Evolutionary conservation across 768 basidiomycete genomes (phyloP), one percentile per base, ranked within the genome.

Genomic region (Psilocybe cyanescens): DNA sequence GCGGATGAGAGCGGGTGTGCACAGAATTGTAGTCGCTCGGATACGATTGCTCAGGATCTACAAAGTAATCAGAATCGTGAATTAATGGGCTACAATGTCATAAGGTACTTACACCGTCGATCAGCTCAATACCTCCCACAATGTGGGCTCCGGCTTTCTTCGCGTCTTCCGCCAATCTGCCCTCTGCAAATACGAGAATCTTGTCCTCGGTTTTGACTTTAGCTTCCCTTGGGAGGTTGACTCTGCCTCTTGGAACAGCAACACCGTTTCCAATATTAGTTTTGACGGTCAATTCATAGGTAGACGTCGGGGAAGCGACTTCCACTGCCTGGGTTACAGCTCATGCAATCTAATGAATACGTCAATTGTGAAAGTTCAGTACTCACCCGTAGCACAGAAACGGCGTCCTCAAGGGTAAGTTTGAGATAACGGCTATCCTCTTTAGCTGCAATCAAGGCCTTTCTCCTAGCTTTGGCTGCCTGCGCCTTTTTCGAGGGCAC

Each of bases 111-210:
- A 95, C 94, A 58, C 87, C 87, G n/a, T 94, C 90, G 57, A 94
- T 86, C 4, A 99, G 79, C 68, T 99, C 97, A 47, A 84, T 80
- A 30, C 95, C 97, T 49, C 97, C 97, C 14, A 98, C 93, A 62
- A 91, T 85, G 61, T 94, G 86, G 1, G 96, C 97, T 5, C 97
- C 97, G 3, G 94, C 93, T 46, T 81, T 85, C 74, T 83, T 88
- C 0, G 97, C 97, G 29, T 91, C 88, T 17, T 93, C 91, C 16
- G 90, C 93, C 54, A 84, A 81, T 58, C 86, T 80, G 4, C 94
- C 94, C 67, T 95, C 92, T 3, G 95, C 95, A 68, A 99, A 98
- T 31, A 97, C 95, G n/a, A 97, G 82, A 57, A 99, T 88, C 58
- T 84, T 87, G 62, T 92, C 91, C 67, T 88, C 84, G 35, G 80